Conservation (phyloP, 1,139 yeast species). For the Magnusiomyces magnusii region DNA sequence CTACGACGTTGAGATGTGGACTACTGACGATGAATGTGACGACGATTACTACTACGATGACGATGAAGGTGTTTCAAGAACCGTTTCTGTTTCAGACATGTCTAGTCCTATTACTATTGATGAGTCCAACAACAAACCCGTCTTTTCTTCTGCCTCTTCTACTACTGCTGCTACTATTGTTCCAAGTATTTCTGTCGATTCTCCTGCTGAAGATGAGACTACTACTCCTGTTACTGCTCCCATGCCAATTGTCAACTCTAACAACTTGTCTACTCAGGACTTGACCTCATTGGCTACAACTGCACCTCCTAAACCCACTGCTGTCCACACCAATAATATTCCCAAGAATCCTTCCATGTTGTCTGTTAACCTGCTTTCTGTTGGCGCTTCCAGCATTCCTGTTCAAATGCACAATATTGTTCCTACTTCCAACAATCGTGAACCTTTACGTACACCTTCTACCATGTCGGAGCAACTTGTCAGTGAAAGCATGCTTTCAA, state of each 20-base stretch:
- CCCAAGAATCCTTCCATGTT: neutral
- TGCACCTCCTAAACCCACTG: constrained; percentile 1
- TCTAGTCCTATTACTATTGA: constrained; percentile 1
- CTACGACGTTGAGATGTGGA: constrained; percentile 54
- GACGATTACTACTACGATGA: constrained; percentile 56
- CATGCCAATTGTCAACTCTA: constrained; percentile 27
- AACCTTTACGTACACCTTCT: constrained; percentile 39
- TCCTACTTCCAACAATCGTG: constrained; percentile 32
- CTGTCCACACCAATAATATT: constrained; percentile 5
- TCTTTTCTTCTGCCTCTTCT: constrained; percentile 8
- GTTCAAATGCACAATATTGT: constrained; percentile 17
- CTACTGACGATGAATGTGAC: constrained; percentile 85
- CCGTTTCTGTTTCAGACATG: constrained; percentile 4
- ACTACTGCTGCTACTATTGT: constrained; percentile 8
- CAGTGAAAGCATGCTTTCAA: constrained; percentile 11
- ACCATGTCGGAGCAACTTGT: constrained; percentile 13
- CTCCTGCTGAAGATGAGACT: constrained; percentile 16
- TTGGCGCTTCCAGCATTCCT: constrained; percentile 6
- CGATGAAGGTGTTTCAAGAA: constrained; percentile 22
- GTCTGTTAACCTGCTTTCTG: neutral
- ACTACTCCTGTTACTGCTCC: constrained; percentile 17
- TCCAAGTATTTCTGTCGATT: neutral
- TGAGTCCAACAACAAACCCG: neutral
- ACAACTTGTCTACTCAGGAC: neutral
- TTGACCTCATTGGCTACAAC: constrained; percentile 2